phyloP scores from a whole-genome alignment of 106 monocot species.

The Dendrobium chrysotoxum region DNA sequence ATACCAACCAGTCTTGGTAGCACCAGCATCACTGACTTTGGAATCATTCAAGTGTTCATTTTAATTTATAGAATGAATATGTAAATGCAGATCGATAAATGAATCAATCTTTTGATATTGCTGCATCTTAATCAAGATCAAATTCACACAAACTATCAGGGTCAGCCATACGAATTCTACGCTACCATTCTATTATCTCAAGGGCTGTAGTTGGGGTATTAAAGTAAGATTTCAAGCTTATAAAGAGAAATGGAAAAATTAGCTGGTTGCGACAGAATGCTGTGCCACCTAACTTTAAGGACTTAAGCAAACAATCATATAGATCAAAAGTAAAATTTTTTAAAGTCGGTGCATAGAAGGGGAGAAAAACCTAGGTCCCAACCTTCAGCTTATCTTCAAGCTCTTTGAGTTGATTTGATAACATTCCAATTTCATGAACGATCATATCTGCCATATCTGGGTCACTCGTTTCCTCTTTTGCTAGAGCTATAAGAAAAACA shows the following conservation, averaged over 20 bases:
- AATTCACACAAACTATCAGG: not conserved
- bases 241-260: not conserved
- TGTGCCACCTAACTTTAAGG: not conserved
- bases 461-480: constrained; percentile 69
- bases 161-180: not conserved
- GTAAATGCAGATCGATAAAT: not conserved
- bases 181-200: not conserved
- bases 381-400: constrained; percentile 87
- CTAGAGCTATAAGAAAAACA: constrained; percentile 44
- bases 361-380: not conserved
- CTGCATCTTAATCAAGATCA: not conserved
- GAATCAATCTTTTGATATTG: not conserved
- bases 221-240: not conserved
- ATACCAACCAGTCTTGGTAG: no score
- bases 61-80: not conserved
- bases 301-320: not conserved
- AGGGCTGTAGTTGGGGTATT: not conserved
- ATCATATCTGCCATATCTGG: constrained; percentile 96
- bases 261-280: not conserved
- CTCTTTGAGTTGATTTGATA: constrained; percentile 57
- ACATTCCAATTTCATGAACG: constrained; percentile 58
- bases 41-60: not conserved
- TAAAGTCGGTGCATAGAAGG: not conserved
- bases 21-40: not conserved
- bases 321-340: not conserved